Evolutionary conservation across 208 protist genomes (phyloP).

Genomic region (Leishmania braziliensis): DNA sequence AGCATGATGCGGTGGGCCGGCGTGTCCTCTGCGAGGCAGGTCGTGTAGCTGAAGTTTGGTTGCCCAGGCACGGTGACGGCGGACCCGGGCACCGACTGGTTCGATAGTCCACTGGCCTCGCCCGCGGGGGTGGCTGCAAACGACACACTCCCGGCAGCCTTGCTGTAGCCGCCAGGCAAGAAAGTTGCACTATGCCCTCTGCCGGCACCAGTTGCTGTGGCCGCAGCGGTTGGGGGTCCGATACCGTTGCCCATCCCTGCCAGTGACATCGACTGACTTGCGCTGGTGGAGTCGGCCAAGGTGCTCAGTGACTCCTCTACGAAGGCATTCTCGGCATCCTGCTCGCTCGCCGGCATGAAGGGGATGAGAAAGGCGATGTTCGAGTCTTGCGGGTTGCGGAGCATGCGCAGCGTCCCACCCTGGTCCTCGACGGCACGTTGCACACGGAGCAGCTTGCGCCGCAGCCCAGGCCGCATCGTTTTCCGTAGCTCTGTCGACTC

Average conservation of each 20-base stretch:
- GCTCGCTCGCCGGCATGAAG: slow-evolving; percentile 60
- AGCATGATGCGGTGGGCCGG: slow-evolving; percentile 88
- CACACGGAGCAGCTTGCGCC: slow-evolving; percentile 52
- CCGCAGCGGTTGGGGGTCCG: neutral
- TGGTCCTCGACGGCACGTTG: slow-evolving; percentile 72
- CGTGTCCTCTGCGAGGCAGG: slow-evolving; percentile 82
- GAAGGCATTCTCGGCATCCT: slow-evolving; percentile 43
- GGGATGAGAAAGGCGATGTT: slow-evolving; percentile 79
- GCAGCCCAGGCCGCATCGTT: slow-evolving; percentile 23
- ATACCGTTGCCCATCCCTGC: neutral
- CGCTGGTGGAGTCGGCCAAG: slow-evolving; percentile 7
- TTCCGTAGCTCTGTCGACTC: neutral
- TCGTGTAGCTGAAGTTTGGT: slow-evolving; percentile 74
- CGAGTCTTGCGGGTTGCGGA: slow-evolving; percentile 33
- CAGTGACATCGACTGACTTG: slow-evolving; percentile 9
- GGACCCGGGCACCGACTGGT: neutral
- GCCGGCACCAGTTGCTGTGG: neutral
- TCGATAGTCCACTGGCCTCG: slow-evolving; percentile 17
- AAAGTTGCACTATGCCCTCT: neutral
- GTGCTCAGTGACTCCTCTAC: slow-evolving; percentile 35
- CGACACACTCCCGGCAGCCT: slow-evolving; percentile 22
- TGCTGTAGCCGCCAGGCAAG: slow-evolving; percentile 10
- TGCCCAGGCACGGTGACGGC: slow-evolving; percentile 10
- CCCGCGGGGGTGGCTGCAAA: slow-evolving; percentile 9
- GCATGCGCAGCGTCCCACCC: slow-evolving; percentile 75